A percentile compares a stretch with the other conserved stretches of the same genome.
Conservation (phyloP, 139 green algal genomes). For the Picochlorum sp. region DNA sequence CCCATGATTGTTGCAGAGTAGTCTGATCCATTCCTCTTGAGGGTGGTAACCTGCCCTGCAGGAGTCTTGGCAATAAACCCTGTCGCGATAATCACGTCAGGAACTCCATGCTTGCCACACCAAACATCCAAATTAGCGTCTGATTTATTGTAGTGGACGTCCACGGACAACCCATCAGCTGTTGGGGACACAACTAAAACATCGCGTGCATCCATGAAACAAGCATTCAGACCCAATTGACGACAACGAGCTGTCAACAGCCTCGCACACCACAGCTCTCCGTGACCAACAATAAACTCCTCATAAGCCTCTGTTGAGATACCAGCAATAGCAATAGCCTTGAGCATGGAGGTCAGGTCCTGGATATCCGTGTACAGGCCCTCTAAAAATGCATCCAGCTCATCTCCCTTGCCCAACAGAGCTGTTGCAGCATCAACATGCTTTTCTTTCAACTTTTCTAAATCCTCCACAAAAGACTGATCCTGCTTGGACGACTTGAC, state of each 20-base stretch:
- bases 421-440: conserved; percentile 72
- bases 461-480: conserved; percentile 69
- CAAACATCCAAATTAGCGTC: conserved; percentile 62
- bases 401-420: conserved; percentile 59
- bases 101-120: conserved; percentile 32
- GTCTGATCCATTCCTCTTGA: conserved; percentile 86
- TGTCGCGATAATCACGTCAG: conserved; percentile 68
- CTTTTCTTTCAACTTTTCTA: conserved; percentile 80
- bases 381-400: conserved; percentile 65
- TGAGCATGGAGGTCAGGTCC: conserved; percentile 92
- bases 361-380: conserved; percentile 73
- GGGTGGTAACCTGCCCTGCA: conserved; percentile 55
- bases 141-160: conserved; percentile 73
- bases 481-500: conserved; percentile 54
- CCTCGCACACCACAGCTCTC: conserved; percentile 93
- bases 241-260: conserved; percentile 60
- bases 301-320: conserved; percentile 82
- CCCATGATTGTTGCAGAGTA: conserved; percentile 93
- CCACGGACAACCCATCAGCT: conserved; percentile 62
- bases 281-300: conserved; percentile 95
- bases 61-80: conserved; percentile 88
- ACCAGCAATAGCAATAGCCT: conserved; percentile 79
- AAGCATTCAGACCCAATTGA: conserved; percentile 44
- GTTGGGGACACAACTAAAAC: conserved; percentile 69
- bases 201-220: conserved; percentile 90